Base-by-base conservation (phyloP, 768 basidiomycete species). In the Aureoboletus auriporus region DNA sequence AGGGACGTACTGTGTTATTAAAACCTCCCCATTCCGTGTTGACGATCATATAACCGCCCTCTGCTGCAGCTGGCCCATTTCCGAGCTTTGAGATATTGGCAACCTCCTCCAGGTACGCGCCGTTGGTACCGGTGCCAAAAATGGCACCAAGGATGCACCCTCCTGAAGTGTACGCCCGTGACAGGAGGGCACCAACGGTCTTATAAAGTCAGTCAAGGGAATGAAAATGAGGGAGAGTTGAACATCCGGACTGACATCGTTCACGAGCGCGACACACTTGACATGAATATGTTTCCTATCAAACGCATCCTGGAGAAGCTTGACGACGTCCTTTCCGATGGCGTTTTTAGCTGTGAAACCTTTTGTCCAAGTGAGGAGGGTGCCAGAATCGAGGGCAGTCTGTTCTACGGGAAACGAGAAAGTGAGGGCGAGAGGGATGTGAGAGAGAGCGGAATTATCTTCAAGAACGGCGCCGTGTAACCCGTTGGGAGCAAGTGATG, bases 1-100 rank as follows among this genome's bases (percentile, higher is more conserved):
- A 52, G 36, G n/a, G 34, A 69, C 82, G 57, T 64, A 92, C 93
- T 42, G 83, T 78, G 68, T 96, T 98, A 68, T 99, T 90, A 71
- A 98, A 96, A 23, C 83, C 96, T 52, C 96, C 96, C 96, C 95
- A 98, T 71, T 98, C 96, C 7, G 90, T 90, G 71, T 99, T 99
- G 48, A 98, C 82, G 47, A 97, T 79, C 96, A 99, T 99, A 55
- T 78, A 69, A 16, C 84, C 88, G 5, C 83, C 86, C 29, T 78
- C 73, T 8, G 75, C 70, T 9, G 74, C 78, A 6, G 77, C 80
- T 23, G 80, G 71, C 37, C 70, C 75, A 47, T 88, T 82, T 14
- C 79, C 80, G 8, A 96, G 75, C 68, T 98, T 98, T 35, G 75
- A 82, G 62, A 98, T 84, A 43, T 91, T 93, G 43, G 79, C 75